Conservation (phyloP, 176 grass and related monocot genomes). For the Carex kokanica region DNA sequence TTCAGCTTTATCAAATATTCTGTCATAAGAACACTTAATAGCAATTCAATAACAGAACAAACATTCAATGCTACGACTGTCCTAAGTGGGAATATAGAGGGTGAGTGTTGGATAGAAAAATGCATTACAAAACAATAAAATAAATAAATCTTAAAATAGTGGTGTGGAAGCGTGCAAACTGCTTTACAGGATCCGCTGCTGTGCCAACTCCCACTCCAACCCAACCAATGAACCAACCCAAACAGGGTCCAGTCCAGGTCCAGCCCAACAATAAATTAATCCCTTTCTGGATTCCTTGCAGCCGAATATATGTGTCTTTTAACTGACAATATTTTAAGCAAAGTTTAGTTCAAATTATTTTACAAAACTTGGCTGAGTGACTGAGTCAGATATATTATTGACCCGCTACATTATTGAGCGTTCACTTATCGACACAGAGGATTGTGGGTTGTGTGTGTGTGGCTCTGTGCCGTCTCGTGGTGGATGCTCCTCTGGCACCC, state of each 20-base stretch:
- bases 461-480: not conserved
- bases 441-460: not conserved
- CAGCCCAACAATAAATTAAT: not conserved
- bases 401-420: not conserved
- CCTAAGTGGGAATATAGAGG: not conserved
- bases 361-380: no score
- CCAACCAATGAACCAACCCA: no score
- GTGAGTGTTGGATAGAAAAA: not conserved
- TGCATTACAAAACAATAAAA: not conserved
- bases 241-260: not conserved
- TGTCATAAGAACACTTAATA: no score
- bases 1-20: no score
- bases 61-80: not conserved
- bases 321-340: not conserved
- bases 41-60: not conserved
- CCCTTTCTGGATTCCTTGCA: not conserved
- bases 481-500: constrained; percentile 1
- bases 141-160: not conserved
- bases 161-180: constrained; percentile 13
- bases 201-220: constrained; percentile 14
- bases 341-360: no score
- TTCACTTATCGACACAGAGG: not conserved
- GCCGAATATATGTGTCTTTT: not conserved
- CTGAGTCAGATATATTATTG: not conserved
- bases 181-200: constrained; percentile 9